Base-by-base conservation (phyloP, 2,329 filamentous ascomycete species). In the Fusarium sp. region DNA sequence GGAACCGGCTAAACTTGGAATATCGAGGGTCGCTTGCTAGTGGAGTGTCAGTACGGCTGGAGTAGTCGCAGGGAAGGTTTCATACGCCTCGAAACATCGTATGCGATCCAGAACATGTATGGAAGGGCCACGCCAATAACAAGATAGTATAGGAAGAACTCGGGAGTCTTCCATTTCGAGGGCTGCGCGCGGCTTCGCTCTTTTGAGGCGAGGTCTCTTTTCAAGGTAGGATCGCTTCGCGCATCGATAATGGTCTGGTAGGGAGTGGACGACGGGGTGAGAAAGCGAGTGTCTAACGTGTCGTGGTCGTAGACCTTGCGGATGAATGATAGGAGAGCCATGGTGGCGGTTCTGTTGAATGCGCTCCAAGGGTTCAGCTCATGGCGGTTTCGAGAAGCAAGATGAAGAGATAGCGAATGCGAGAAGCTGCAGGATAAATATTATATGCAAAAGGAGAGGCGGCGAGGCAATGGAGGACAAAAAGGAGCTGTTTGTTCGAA, bases 61-160 rank as follows among this genome's bases (percentile, higher is more conserved):
- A 15, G 5, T 14, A 7, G 4, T 14, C 14, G 3, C 4, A 40
- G 15, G 14, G 35, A 30, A 52, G 47, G 4, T 14, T 45, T 86
- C 87, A 67, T 83, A 95, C 95, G 89, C 84, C 92, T 90, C 27
- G 97, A 99, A 54, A 97, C 95, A 84, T 94, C 90, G 76, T 95
- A 94, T 11, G 93, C 92, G n/a, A 92, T 87, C 86, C 95, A 97
- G 84, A 98, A 95, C 95, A 99, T 99, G 78, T 91, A 89, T 10
- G 95, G 94, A 30, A 98, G 87, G 65, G 87, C 87, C 7, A 90
- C 80, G 33, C 88, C 71, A 77, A 98, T 90, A 74, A 94, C 84
- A 22, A 93, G 57, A 76, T 92, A 93, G 85, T 99, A 98, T 63
- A 95, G 77, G 81, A 90, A 93, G 85, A 97, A 98, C 84, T 99